Evolutionary conservation across 2,329 filamentous ascomycete species (phyloP).

Genomic region (Cytospora mali): DNA sequence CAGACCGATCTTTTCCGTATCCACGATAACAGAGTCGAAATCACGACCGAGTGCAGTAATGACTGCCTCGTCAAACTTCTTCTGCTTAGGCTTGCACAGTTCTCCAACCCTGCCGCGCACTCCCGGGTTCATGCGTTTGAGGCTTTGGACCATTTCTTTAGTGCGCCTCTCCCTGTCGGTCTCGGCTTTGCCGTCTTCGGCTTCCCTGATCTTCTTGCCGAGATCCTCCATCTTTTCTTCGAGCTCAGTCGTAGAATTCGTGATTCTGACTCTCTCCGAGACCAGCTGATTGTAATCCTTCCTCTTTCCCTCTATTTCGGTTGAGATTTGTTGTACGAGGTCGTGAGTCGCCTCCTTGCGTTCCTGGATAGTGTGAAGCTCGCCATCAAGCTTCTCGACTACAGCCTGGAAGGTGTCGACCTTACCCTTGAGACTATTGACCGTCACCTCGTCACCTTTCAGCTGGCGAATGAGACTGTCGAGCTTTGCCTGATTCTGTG

Average conservation of each 20-base stretch:
- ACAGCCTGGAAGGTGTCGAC: conserved; percentile 77
- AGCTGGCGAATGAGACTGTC: conserved; percentile 86
- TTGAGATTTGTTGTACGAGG: conserved; percentile 66
- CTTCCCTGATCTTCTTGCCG: conserved; percentile 78
- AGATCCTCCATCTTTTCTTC: conserved; percentile 90
- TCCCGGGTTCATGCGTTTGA: conserved; percentile 90
- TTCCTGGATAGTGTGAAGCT: conserved; percentile 69
- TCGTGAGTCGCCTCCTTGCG: conserved; percentile 66
- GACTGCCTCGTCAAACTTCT: conserved; percentile 92
- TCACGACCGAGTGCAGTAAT: conserved; percentile 89
- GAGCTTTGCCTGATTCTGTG: conserved; percentile 78
- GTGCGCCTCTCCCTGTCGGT: conserved; percentile 78
- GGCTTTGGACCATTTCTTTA: conserved; percentile 79
- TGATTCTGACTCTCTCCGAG: conserved; percentile 79
- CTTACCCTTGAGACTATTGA: conserved; percentile 85
- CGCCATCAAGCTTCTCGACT: conserved; percentile 72
- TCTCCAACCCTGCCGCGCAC: conserved; percentile 90
- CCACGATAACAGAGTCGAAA: conserved; percentile 92
- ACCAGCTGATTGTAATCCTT: conserved; percentile 85
- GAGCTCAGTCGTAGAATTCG: conserved; percentile 81
- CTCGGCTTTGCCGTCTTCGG: conserved; percentile 82
- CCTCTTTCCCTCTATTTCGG: conserved; percentile 85
- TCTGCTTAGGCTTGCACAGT: conserved; percentile 93
- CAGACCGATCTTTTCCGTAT: conserved; percentile 90
- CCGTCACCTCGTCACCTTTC: conserved; percentile 88